Conservation (phyloP, 108 stramenopile species). For the Pinguiococcus pyrenoidosus region DNA sequence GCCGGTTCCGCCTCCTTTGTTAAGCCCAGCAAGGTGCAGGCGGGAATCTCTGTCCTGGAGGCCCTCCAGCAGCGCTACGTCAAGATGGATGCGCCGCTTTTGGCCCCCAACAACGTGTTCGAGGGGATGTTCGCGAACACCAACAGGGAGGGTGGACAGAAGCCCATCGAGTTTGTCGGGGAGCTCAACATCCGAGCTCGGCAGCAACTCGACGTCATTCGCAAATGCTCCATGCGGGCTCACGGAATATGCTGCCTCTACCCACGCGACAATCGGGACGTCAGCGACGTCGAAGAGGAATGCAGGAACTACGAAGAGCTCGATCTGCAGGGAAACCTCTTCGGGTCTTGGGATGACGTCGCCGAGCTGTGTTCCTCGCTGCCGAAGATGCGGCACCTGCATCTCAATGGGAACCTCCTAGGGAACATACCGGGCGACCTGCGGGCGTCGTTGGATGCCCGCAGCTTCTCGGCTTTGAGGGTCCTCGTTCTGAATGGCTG, state of each 20-base stretch:
- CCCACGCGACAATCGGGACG: neutral
- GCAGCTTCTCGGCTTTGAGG: neutral
- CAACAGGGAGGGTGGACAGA: neutral
- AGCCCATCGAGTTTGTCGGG: conserved; percentile 10
- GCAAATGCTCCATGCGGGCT: neutral
- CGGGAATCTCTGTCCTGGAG: neutral
- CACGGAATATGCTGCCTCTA: no score
- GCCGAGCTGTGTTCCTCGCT: neutral
- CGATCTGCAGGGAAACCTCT: conserved; percentile 16
- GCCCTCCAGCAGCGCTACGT: neutral
- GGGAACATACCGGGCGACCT: neutral
- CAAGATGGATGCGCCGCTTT: no score
- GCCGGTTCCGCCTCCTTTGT: conserved; percentile 17
- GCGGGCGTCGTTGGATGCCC: no score
- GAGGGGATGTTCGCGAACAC: conserved; percentile 1
- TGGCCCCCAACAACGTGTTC: no score
- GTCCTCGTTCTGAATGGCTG: neutral
- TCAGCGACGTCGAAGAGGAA: neutral
- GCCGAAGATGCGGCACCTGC: neutral
- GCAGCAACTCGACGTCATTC: conserved; percentile 1
- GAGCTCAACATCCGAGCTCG: conserved; percentile 1
- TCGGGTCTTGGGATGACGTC: conserved; percentile 5
- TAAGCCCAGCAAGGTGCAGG: conserved; percentile 5
- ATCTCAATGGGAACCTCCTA: neutral
- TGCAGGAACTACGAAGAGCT: neutral